Conservation (phyloP, 2,329 filamentous ascomycete genomes). For the Xylariaceae sp. region DNA sequence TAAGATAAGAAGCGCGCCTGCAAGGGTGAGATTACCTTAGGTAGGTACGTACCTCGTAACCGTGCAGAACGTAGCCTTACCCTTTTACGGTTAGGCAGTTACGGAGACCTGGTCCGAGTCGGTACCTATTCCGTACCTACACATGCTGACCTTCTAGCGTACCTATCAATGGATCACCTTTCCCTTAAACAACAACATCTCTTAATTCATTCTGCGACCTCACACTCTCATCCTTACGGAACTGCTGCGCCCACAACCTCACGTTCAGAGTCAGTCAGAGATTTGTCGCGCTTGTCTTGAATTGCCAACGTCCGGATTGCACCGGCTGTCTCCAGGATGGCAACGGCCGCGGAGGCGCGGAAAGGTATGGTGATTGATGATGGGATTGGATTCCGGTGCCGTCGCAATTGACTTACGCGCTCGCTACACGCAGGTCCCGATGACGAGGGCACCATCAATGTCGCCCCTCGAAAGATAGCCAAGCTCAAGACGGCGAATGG, state of each 20-base stretch:
- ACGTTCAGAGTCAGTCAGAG: not conserved
- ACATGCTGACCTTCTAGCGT: not conserved
- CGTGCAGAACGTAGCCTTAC: not conserved
- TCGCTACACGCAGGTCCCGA: constrained; percentile 35
- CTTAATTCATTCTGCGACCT: not conserved
- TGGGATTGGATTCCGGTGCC: not conserved
- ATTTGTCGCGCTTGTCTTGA: not conserved
- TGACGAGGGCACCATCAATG: constrained; percentile 58
- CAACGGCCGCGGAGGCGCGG: constrained; percentile 26
- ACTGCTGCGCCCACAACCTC: not conserved
- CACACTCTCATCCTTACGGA: not conserved
- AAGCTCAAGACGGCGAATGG: constrained; percentile 42
- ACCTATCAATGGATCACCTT: not conserved
- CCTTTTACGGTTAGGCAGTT: not conserved
- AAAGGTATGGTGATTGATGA: constrained; percentile 22
- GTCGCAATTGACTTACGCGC: constrained; percentile 14
- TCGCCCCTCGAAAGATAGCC: constrained; percentile 51
- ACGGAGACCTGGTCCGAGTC: not conserved
- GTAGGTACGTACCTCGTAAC: not conserved
- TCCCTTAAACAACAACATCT: not conserved
- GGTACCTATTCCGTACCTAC: not conserved
- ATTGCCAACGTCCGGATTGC: too few relatives aligned
- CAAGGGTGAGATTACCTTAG: not conserved
- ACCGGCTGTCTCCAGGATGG: constrained; percentile 17
- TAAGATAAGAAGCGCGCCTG: not conserved